Percentiles rank a stretch among this genome's conserved stretches.
These are phyloP conservation scores for Annona cherimola DNA, from an alignment of 164 flowering plant genomes.

Conservation along the genomic window DNA sequence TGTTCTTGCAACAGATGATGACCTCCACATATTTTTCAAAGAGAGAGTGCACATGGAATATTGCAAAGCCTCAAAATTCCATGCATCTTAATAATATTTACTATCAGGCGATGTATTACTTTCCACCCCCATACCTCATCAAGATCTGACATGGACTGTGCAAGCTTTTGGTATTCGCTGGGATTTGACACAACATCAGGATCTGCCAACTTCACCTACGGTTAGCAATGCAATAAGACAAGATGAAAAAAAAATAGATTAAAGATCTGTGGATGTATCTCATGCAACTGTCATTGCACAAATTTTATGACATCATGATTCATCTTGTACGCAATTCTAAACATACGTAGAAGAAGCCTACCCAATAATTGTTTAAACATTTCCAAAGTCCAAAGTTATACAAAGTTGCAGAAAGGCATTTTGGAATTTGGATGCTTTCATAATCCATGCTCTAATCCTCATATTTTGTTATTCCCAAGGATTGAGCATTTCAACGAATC, in stretches of 20 bases:
- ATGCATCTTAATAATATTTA: not conserved
- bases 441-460: no score
- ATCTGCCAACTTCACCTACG: constrained; percentile 89
- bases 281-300: not conserved
- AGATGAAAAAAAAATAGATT: not conserved
- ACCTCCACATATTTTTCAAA: not conserved
- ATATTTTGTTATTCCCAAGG: not conserved
- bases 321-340: not conserved
- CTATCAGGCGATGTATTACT: not conserved
- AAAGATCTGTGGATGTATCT: not conserved
- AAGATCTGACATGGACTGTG: constrained; percentile 87
- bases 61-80: not conserved
- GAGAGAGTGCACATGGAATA: not conserved
- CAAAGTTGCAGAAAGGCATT: not conserved
- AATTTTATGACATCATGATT: not conserved
- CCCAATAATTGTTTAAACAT: not conserved
- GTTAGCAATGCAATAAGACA: not conserved
- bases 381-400: not conserved
- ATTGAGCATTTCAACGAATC: not conserved
- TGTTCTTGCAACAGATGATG: not conserved
- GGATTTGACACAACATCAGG: constrained; percentile 89
- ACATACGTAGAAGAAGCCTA: not conserved
- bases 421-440: no score
- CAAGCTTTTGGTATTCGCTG: constrained; percentile 85
- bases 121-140: constrained; percentile 55